Percentiles rank a stretch among this genome's conserved stretches.
These are phyloP conservation scores for Penicillium polonicum DNA, from an alignment of 2,329 filamentous ascomycete genomes.

Conservation along the genomic window DNA sequence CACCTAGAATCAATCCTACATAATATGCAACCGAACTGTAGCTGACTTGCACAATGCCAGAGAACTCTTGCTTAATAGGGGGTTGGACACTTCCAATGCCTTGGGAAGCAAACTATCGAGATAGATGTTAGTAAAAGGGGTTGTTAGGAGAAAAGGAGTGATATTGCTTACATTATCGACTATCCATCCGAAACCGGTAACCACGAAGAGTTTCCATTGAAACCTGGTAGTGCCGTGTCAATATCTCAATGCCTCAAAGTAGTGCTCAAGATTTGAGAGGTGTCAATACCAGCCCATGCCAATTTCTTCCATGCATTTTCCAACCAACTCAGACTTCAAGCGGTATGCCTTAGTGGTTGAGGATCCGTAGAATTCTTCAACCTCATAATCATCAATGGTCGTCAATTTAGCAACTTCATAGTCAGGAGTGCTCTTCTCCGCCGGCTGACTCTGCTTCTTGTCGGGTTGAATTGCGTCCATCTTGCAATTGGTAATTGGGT, in stretches of 20 bases:
- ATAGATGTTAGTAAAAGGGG: not conserved
- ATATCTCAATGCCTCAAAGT: not conserved
- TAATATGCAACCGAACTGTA: slow-evolving; percentile 37
- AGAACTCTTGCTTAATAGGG: slow-evolving; percentile 29
- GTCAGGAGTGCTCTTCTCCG: not conserved
- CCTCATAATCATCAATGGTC: slow-evolving; percentile 29
- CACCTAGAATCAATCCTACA: slow-evolving; percentile 48
- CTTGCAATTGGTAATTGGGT: not conserved
- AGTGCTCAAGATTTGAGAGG: not conserved
- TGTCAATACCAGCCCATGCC: slow-evolving; percentile 33
- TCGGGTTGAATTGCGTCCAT: slow-evolving; percentile 22
- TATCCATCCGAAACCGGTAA: slow-evolving; percentile 69
- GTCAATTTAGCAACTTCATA: slow-evolving; percentile 19
- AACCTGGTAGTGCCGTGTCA: slow-evolving; percentile 19
- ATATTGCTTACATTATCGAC: slow-evolving; percentile 54
- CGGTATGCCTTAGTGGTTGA: slow-evolving; percentile 34
- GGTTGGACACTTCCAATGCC: slow-evolving; percentile 32
- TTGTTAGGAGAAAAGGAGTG: not conserved
- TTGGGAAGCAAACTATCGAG: slow-evolving; percentile 27
- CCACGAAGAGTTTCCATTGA: slow-evolving; percentile 63
- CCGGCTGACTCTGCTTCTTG: slow-evolving; percentile 5
- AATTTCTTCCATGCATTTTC: slow-evolving; percentile 28
- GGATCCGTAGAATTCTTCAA: slow-evolving; percentile 42
- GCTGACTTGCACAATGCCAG: slow-evolving; percentile 27
- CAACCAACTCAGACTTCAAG: slow-evolving; percentile 33